Evolutionary conservation across 495 filamentous ascomycete genomes (phyloP).

Genomic region (Polyplosphaeria fusca): DNA sequence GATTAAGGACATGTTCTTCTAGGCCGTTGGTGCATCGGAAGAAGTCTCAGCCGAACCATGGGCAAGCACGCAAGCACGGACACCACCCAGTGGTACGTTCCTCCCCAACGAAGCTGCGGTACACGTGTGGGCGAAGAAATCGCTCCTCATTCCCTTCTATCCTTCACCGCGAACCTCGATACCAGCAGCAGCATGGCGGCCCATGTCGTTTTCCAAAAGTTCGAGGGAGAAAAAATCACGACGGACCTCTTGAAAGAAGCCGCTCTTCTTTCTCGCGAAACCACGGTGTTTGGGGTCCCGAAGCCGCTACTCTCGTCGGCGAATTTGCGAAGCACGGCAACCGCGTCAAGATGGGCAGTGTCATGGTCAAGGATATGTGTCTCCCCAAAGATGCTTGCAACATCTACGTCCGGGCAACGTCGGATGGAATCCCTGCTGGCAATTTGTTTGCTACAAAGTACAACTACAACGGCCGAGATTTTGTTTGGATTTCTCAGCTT

Average conservation of each 20-base stretch:
- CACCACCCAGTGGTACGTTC: no score
- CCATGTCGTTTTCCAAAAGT: slow-evolving; percentile 13
- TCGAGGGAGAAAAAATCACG: slow-evolving; percentile 7
- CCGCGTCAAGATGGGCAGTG: slow-evolving; percentile 9
- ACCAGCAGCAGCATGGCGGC: no score
- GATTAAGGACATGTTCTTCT: neutral
- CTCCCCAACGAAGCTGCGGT: no score
- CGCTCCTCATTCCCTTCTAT: no score
- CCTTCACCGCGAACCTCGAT: no score
- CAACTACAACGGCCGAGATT: slow-evolving; percentile 26
- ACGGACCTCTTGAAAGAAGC: slow-evolving; percentile 13
- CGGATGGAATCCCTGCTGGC: slow-evolving; percentile 39
- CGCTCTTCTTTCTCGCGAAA: slow-evolving; percentile 7
- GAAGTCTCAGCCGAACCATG: no score
- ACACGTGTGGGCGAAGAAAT: no score
- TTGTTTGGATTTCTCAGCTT: slow-evolving; percentile 46
- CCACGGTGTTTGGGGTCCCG: slow-evolving; percentile 10
- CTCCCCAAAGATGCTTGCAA: slow-evolving; percentile 1
- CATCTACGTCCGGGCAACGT: slow-evolving; percentile 23
- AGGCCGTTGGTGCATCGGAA: neutral
- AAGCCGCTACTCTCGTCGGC: slow-evolving; percentile 1
- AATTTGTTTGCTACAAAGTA: slow-evolving; percentile 43
- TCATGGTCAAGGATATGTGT: slow-evolving; percentile 25
- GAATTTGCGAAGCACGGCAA: slow-evolving; percentile 7
- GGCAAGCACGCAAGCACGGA: no score